Evolutionary conservation across 257 asterid species (phyloP).

Genomic region (Rubia yunnanensis): DNA sequence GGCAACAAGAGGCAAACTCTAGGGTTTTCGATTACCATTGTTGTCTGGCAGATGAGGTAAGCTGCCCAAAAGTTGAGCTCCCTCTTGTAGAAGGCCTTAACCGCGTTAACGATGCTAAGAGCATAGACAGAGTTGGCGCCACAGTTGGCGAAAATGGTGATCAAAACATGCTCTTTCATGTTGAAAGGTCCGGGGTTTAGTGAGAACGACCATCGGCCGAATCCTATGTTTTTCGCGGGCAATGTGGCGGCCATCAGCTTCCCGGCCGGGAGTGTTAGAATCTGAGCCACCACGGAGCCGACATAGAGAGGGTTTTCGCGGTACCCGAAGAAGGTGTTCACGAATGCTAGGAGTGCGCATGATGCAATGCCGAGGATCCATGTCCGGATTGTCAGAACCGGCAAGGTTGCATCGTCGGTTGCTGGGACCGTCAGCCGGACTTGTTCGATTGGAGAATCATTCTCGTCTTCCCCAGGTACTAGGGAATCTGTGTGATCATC

Average conservation of each 20-base stretch:
- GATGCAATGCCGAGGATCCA: not conserved
- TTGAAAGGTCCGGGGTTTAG: constrained; percentile 62
- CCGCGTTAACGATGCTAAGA: constrained; percentile 30
- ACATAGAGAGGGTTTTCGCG: not conserved
- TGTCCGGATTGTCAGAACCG: not conserved
- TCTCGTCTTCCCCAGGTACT: not conserved
- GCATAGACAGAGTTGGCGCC: constrained; percentile 53
- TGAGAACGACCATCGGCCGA: constrained; percentile 30
- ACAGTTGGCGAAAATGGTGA: constrained; percentile 49
- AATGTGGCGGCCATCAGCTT: constrained; percentile 18
- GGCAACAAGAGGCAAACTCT: too few species aligned
- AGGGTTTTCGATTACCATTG: constrained; percentile 31
- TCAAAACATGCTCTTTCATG: constrained; percentile 59
- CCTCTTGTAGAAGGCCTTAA: constrained; percentile 49
- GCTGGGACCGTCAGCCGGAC: not conserved
- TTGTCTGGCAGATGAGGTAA: constrained; percentile 42
- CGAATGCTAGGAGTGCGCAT: not conserved
- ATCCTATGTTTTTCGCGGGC: constrained; percentile 24
- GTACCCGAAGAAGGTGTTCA: not conserved
- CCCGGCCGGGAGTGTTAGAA: not conserved
- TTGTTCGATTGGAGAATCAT: not conserved
- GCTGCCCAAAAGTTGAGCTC: constrained; percentile 33
- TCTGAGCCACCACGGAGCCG: not conserved
- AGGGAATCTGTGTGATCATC: not conserved
- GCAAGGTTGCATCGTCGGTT: not conserved